Evolutionary conservation across 1,139 yeast genomes (phyloP).

Genomic region (Magnusiomyces magnusii): DNA sequence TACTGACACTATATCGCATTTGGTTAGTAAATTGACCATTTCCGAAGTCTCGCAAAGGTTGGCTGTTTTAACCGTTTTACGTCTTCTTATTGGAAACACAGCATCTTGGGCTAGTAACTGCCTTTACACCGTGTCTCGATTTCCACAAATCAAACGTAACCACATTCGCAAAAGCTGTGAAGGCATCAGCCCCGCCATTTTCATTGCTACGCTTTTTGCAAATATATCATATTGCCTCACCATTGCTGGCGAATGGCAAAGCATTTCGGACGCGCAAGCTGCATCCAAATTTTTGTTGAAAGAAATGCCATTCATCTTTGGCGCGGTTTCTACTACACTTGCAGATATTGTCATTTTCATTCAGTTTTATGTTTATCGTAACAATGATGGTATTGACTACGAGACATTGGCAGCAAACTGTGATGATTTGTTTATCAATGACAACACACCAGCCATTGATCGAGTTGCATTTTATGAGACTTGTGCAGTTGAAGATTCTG

Average conservation of each 20-base stretch:
- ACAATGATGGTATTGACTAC: conserved; percentile 9
- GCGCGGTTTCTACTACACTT: conserved; percentile 70
- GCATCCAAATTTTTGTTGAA: conserved; percentile 47
- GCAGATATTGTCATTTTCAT: conserved; percentile 67
- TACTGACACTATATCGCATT: background rate
- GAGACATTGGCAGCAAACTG: background rate
- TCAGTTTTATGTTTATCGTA: conserved; percentile 41
- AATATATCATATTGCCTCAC: conserved; percentile 68
- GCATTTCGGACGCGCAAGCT: conserved; percentile 54
- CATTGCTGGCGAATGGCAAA: conserved; percentile 39
- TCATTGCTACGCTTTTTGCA: conserved; percentile 67
- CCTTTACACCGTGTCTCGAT: conserved; percentile 64
- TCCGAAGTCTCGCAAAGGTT: background rate
- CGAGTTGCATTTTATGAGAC: background rate
- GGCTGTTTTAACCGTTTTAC: background rate
- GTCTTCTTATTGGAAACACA: conserved; percentile 40
- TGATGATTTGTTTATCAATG: background rate
- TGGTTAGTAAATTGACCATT: background rate
- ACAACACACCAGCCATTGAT: background rate
- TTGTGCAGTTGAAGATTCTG: background rate
- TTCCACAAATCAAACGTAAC: conserved; percentile 76
- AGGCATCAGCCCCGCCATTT: conserved; percentile 73
- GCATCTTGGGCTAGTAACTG: conserved; percentile 77
- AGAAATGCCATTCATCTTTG: conserved; percentile 74
- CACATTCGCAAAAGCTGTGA: conserved; percentile 66